Percentiles rank a stretch among this genome's conserved stretches.
Evolutionary conservation across 305 asterid genomes (phyloP).

Genomic region (Plantago lanceolata): DNA sequence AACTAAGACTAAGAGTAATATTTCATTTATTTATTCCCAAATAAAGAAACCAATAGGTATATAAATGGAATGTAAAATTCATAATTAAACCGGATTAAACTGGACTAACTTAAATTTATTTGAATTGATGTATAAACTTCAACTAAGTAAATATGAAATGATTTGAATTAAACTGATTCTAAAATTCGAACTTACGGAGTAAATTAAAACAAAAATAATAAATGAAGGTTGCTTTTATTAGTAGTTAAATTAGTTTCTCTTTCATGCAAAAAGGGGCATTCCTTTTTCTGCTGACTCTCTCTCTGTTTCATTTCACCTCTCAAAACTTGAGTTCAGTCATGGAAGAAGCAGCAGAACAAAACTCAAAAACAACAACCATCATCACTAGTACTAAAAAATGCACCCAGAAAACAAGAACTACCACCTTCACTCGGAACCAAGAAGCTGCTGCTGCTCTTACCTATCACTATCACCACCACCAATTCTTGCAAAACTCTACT

Average conservation of each 20-base stretch:
- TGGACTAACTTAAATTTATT: too few relatives aligned
- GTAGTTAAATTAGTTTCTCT: slow-evolving; percentile 25
- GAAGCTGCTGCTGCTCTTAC: slow-evolving; percentile 31
- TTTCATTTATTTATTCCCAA: too few relatives aligned
- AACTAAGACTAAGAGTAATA: too few relatives aligned
- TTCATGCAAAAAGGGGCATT: slow-evolving; percentile 51
- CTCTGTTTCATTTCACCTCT: slow-evolving; percentile 25
- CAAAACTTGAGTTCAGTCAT: slow-evolving; percentile 32
- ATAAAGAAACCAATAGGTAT: too few relatives aligned
- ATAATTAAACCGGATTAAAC: too few relatives aligned
- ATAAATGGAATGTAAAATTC: too few relatives aligned
- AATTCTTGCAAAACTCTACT: slow-evolving; percentile 41
- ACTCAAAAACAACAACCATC: slow-evolving; percentile 13
- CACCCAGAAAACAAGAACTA: slow-evolving; percentile 34
- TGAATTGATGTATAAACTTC: too few relatives aligned
- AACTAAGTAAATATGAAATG: too few relatives aligned
- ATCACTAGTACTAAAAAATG: slow-evolving; percentile 40
- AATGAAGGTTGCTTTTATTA: too few relatives aligned
- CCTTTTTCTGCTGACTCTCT: slow-evolving; percentile 26
- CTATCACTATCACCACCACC: slow-evolving; percentile 46
- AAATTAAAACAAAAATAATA: background rate
- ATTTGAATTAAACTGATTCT: too few relatives aligned
- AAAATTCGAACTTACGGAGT: too few relatives aligned
- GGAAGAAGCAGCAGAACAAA: slow-evolving; percentile 48
- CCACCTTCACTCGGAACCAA: slow-evolving; percentile 25